These are phyloP conservation scores for Lomentospora prolificans DNA, from an alignment of 2,329 filamentous ascomycete genomes.

Conservation along the genomic window DNA sequence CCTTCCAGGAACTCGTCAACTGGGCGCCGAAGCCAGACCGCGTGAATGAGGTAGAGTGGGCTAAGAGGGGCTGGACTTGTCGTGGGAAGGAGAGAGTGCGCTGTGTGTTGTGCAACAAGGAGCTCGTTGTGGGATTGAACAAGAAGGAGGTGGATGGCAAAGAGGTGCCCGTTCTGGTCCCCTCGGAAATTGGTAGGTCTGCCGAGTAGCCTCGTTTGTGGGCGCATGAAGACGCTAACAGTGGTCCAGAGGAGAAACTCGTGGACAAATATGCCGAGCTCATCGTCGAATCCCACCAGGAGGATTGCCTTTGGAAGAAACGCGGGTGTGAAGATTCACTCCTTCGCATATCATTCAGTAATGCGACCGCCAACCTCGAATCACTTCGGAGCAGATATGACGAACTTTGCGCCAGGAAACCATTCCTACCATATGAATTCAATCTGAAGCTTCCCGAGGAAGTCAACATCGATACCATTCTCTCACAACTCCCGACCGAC, in stretches of 20 bases:
- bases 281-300: slow-evolving; percentile 65
- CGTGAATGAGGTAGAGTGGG: slow-evolving; percentile 89
- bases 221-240: slow-evolving; percentile 13
- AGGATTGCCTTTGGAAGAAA: slow-evolving; percentile 77
- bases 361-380: slow-evolving; percentile 47
- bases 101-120: slow-evolving; percentile 76
- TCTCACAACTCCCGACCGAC: slow-evolving; percentile 38
- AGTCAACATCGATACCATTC: slow-evolving; percentile 38
- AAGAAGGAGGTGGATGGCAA: slow-evolving; percentile 47
- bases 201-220: neutral
- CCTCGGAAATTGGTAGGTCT: slow-evolving; percentile 46
- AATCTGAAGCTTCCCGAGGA: slow-evolving; percentile 47
- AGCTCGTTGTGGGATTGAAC: slow-evolving; percentile 72
- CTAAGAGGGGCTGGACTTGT: slow-evolving; percentile 85
- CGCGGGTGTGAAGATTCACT: slow-evolving; percentile 71
- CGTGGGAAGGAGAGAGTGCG: slow-evolving; percentile 73
- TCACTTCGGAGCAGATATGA: slow-evolving; percentile 55
- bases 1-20: slow-evolving; percentile 81
- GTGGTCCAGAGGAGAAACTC: slow-evolving; percentile 46
- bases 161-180: slow-evolving; percentile 40
- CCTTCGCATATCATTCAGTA: slow-evolving; percentile 53
- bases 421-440: slow-evolving; percentile 51
- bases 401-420: slow-evolving; percentile 43
- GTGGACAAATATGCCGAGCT: slow-evolving; percentile 67
- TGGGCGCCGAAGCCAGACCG: slow-evolving; percentile 88